Conservation (phyloP, 2,329 filamentous ascomycete species). For the Diplodia sapinea region DNA sequence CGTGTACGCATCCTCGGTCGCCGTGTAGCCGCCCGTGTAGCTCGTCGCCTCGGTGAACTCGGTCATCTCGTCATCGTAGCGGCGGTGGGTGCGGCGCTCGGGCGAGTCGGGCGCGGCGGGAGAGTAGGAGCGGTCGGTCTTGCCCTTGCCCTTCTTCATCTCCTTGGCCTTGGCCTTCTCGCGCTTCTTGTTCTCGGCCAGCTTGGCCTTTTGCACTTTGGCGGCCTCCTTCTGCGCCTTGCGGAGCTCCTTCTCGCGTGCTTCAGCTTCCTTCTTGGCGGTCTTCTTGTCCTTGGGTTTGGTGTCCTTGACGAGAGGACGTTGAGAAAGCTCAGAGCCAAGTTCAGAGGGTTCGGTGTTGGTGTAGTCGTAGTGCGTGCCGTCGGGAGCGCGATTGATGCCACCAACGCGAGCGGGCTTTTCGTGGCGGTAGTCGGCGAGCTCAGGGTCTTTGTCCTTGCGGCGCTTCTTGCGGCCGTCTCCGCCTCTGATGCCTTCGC, state of each 20-base stretch:
- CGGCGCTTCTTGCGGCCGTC: constrained; percentile 61
- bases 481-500: constrained; percentile 50
- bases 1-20: constrained; percentile 41
- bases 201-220: constrained; percentile 39
- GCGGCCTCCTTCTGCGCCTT: constrained; percentile 40
- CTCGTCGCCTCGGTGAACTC: constrained; percentile 49
- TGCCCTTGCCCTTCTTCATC: constrained; percentile 49
- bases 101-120: constrained; percentile 33
- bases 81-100: constrained; percentile 36
- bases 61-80: constrained; percentile 57
- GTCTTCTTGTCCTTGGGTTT: constrained; percentile 42
- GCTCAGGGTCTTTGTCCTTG: constrained; percentile 61
- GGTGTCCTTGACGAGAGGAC: constrained; percentile 53
- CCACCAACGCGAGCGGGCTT: constrained; percentile 86
- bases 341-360: constrained; percentile 69
- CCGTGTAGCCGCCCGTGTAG: constrained; percentile 48
- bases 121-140: constrained; percentile 38
- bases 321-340: constrained; percentile 49
- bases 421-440: constrained; percentile 85
- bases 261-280: constrained; percentile 49
- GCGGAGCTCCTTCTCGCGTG: constrained; percentile 46
- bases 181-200: constrained; percentile 45
- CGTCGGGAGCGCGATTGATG: constrained; percentile 81
- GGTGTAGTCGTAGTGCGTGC: constrained; percentile 79
- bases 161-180: constrained; percentile 52